Evolutionary conservation across 1,284 basidiomycete species (phyloP).

Genomic region (Melanopsichium pennsylvanicum): DNA sequence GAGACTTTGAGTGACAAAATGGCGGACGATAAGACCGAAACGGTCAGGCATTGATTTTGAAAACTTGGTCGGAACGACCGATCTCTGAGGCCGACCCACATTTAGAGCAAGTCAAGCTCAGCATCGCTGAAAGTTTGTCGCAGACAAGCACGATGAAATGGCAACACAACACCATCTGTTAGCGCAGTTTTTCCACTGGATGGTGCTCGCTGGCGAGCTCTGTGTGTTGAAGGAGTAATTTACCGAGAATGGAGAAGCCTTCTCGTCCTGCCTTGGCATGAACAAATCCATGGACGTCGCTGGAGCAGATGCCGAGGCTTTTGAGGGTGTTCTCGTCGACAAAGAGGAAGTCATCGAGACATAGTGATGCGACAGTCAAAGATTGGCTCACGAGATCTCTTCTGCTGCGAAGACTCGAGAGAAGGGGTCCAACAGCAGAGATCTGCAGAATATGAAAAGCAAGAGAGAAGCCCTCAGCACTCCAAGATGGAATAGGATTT

Average conservation of each 20-base stretch:
- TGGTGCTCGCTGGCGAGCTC: too few relatives aligned
- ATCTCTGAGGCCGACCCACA: slow-evolving; percentile 7
- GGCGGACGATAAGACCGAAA: too few relatives aligned
- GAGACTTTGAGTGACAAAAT: slow-evolving; percentile 11
- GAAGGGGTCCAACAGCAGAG: slow-evolving; percentile 18
- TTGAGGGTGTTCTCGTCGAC: slow-evolving; percentile 40
- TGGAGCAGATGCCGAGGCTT: slow-evolving; percentile 36
- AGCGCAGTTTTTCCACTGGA: too few relatives aligned
- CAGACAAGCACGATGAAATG: not conserved
- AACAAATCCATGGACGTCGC: slow-evolving; percentile 30
- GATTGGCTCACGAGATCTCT: slow-evolving; percentile 16
- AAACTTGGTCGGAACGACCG: too few relatives aligned
- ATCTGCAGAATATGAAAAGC: slow-evolving; percentile 5
- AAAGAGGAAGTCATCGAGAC: slow-evolving; percentile 27
- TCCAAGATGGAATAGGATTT: too few relatives aligned
- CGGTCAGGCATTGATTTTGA: too few relatives aligned
- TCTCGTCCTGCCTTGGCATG: slow-evolving; percentile 28
- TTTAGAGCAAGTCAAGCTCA: slow-evolving; percentile 29
- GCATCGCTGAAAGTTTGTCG: slow-evolving; percentile 11
- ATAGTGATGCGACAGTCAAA: slow-evolving; percentile 15
- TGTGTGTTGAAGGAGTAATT: too few relatives aligned
- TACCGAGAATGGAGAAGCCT: slow-evolving; percentile 39
- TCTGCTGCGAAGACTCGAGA: slow-evolving; percentile 20
- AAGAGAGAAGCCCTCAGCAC: not conserved
- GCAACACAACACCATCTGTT: not conserved